phyloP scores from a whole-genome alignment of 257 asterid species.

The Primulina tabacum region DNA sequence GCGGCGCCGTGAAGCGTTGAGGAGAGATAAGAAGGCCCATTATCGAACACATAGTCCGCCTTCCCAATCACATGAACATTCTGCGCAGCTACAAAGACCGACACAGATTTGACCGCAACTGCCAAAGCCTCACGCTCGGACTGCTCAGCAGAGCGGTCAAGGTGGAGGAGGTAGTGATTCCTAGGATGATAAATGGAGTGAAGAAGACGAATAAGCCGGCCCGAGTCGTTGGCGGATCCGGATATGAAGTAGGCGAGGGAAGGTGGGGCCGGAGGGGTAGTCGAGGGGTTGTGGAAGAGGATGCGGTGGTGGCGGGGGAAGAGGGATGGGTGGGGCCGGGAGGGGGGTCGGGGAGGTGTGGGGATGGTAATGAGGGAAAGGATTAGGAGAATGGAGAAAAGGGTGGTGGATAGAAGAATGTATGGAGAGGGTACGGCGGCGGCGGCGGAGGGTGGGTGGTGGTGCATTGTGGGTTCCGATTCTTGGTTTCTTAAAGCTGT shows the following conservation, averaged over 20 bases:
- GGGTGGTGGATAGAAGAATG: constrained; percentile 48
- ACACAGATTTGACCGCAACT: constrained; percentile 45
- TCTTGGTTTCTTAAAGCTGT: not conserved
- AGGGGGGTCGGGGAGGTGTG: constrained; percentile 25
- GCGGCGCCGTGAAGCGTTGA: constrained; percentile 83
- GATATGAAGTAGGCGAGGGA: constrained; percentile 68
- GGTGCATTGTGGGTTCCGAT: constrained; percentile 19
- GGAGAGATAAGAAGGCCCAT: constrained; percentile 69
- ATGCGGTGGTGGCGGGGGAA: constrained; percentile 44
- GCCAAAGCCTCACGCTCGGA: constrained; percentile 69
- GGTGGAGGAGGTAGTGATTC: constrained; percentile 73
- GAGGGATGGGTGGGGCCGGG: constrained; percentile 59
- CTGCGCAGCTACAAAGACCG: constrained; percentile 66
- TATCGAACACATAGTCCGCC: constrained; percentile 51
- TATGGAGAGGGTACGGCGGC: constrained; percentile 30
- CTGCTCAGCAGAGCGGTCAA: constrained; percentile 58
- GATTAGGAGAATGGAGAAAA: constrained; percentile 58
- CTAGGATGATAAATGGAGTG: constrained; percentile 73
- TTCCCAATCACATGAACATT: constrained; percentile 77
- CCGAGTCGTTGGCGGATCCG: constrained; percentile 68
- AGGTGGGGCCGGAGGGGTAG: constrained; percentile 57
- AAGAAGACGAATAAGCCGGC: constrained; percentile 62
- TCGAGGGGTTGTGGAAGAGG: constrained; percentile 37
- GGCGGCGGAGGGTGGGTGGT: constrained; percentile 27
- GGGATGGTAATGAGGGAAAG: constrained; percentile 48